Conservation (phyloP, 306 rosid genomes). For the Biancaea sappan region DNA sequence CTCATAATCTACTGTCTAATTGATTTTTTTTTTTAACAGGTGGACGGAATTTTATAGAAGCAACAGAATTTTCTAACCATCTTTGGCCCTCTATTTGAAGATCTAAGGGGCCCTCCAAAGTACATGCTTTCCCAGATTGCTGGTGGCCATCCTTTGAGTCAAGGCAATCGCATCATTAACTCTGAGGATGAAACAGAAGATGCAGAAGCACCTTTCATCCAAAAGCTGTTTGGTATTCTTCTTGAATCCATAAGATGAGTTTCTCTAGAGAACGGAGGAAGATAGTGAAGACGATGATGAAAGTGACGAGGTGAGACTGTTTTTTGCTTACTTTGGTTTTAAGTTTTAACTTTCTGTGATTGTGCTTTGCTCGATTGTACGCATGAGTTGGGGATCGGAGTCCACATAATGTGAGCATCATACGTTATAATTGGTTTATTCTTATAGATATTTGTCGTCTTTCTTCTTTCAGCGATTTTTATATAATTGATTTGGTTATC, state of each 20-base stretch:
- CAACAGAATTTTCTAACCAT: constrained; percentile 61
- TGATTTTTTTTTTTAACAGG: constrained; percentile 42
- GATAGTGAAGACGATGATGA: constrained; percentile 57
- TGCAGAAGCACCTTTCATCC: constrained; percentile 86
- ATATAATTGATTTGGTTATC: neutral
- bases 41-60: constrained; percentile 72
- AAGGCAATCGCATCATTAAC: constrained; percentile 59
- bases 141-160: constrained; percentile 40
- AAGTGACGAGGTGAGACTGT: constrained; percentile 54
- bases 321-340: too few relatives aligned
- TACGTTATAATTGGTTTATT: neutral
- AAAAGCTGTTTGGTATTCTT: constrained; percentile 77
- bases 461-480: neutral
- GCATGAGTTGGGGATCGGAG: too few relatives aligned
- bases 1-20: neutral
- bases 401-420: neutral
- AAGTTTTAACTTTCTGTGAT: too few relatives aligned
- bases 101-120: constrained; percentile 87
- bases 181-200: constrained; percentile 94
- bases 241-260: constrained; percentile 67
- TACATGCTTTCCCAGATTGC: constrained; percentile 90
- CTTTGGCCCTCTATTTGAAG: constrained; percentile 85
- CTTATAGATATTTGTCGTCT: neutral
- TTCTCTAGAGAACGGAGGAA: constrained; percentile 33
- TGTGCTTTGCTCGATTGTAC: too few relatives aligned